A percentile compares a stretch with the other conserved stretches of the same genome.
Evolutionary conservation across 2,329 filamentous ascomycete genomes (phyloP).

Genomic region (Rutstroemia sp.): DNA sequence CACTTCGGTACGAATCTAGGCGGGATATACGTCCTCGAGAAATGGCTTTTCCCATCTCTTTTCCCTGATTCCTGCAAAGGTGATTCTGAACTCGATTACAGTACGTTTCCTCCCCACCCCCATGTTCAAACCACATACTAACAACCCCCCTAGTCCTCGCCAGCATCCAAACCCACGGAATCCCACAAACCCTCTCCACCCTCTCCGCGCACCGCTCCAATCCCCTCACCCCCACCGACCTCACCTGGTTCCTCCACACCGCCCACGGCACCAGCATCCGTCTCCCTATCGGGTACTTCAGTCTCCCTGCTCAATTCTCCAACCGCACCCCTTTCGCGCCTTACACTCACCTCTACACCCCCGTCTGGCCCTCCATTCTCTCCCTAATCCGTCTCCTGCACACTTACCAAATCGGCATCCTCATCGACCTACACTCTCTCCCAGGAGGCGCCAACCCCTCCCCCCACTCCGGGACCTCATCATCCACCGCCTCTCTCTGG

Average conservation of each 20-base stretch:
- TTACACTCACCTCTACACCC: conserved; percentile 39
- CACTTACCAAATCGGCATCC: conserved; percentile 31
- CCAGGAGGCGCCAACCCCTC: conserved; percentile 50
- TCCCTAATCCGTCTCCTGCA: too few relatives aligned
- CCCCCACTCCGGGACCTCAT: conserved; percentile 48
- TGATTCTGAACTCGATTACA: conserved; percentile 32
- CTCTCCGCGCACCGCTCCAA: conserved; percentile 38
- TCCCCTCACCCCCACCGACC: conserved; percentile 42
- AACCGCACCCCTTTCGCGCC: conserved; percentile 43
- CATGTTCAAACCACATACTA: too few relatives aligned
- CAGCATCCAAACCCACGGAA: not conserved
- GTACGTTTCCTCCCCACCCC: not conserved
- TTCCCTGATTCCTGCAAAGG: conserved; percentile 32
- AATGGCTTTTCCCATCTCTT: conserved; percentile 46
- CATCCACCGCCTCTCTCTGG: conserved; percentile 45
- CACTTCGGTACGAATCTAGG: conserved; percentile 54
- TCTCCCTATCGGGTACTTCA: conserved; percentile 54
- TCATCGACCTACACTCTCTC: conserved; percentile 52
- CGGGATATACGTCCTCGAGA: conserved; percentile 51
- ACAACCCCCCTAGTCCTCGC: too few relatives aligned
- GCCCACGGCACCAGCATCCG: conserved; percentile 50
- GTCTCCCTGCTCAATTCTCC: conserved; percentile 43
- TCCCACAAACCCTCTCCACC: conserved; percentile 34
- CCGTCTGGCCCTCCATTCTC: conserved; percentile 44
- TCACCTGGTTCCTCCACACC: conserved; percentile 43